Percentiles rank a stretch among this genome's conserved stretches.
Evolutionary conservation across 1,139 yeast species (phyloP).

Genomic region (Debaryomyces fabryi): DNA sequence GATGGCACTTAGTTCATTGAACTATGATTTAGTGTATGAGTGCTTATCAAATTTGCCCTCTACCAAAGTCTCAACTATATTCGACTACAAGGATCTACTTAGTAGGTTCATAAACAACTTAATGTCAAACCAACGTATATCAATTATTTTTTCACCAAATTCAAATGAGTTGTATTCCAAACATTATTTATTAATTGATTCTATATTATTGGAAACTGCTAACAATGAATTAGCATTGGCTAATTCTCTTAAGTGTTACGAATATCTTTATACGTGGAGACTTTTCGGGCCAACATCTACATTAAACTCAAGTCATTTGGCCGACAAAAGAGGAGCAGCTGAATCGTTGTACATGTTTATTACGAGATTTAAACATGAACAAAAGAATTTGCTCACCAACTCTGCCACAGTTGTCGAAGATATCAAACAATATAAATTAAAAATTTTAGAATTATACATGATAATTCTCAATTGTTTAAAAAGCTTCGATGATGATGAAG

Average conservation of each 20-base stretch:
- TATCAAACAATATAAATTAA: conserved; percentile 37
- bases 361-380: conserved; percentile 34
- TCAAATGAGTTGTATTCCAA: conserved; percentile 24
- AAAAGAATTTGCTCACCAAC: conserved; percentile 17
- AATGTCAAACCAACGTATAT: conserved; percentile 23
- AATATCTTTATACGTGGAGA: conserved; percentile 60
- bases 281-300: conserved; percentile 28
- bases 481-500: conserved; percentile 48
- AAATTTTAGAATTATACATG: conserved; percentile 46
- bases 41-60: conserved; percentile 28
- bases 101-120: conserved; percentile 30
- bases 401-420: conserved; percentile 22
- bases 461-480: conserved; percentile 53
- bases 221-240: conserved; percentile 34
- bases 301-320: conserved; percentile 18
- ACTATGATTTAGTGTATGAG: conserved; percentile 28
- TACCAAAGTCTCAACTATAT: conserved; percentile 9
- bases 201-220: conserved; percentile 43
- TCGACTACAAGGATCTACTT: conserved; percentile 19
- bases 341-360: conserved; percentile 61
- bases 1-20: conserved; percentile 28
- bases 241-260: conserved; percentile 50
- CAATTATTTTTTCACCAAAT: conserved; percentile 27
- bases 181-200: conserved; percentile 41
- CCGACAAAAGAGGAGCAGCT: conserved; percentile 56